Evolutionary conservation across 2,329 filamentous ascomycete genomes (phyloP), one percentile per base, ranked within the genome.

Genomic region (Karstenula rhodostoma): DNA sequence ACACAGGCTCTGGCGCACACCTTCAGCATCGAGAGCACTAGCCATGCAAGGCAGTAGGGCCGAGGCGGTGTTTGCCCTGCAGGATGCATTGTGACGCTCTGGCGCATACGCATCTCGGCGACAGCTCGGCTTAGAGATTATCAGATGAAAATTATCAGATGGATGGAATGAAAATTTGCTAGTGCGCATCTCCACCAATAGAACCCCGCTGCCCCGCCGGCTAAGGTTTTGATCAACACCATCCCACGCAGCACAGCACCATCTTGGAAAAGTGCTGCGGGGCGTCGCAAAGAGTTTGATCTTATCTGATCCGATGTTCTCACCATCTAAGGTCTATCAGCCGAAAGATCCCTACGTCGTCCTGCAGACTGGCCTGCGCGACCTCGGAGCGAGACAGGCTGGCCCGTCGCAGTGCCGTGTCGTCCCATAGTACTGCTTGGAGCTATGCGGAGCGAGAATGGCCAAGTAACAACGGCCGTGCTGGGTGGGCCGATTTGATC

Each of bases 251-350:
- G 48, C 59, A 57, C 47, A 60, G 47, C 57, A 64, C 27, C 27
- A 54, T 50, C 61, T 57, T 35, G 62, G 61, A 25, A 63, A 71
- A 67, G 70, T 60, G 68, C 60, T 66, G 68, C 67, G 73, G 73
- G 69, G 64, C 65, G 27, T 47, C 17, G 53, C 29, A 54, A 62
- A 73, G 73, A 72, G 68, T 67, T 75, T 66, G 69, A 57, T 67
- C 43, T 75, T 72, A 75, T 77, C 73, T 70, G 73, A 75, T 75
- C 61, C 43, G 51, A 62, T 57, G 69, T 19, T 13, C 22, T 10
- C 23, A 52, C 25, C 33, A 52, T 52, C 49, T 35, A 32, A 33
- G n/a, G 27, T n/a, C 32, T 7, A 69, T 72, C 68, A 72, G 68
- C 71, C 68, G 54, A 62, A 54, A 51, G n/a, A 60, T 62, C 68